Conservation (phyloP, 208 protist genomes). For the Leishmania gerbilli region DNA sequence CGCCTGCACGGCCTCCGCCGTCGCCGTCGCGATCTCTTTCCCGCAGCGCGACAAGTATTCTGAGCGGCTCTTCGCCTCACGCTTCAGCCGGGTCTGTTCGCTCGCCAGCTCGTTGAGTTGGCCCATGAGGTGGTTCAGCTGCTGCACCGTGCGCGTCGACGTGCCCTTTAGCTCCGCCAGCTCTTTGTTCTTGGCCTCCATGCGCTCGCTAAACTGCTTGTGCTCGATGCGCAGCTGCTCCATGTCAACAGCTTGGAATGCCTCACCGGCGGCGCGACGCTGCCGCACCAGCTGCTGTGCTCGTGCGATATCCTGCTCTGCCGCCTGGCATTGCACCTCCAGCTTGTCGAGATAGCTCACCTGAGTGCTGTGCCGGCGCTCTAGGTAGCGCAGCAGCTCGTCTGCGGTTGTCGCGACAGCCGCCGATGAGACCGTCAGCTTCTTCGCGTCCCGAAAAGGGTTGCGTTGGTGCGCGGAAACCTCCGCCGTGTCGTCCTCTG, state of each 20-base stretch:
- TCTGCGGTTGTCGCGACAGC: slow-evolving; percentile 60
- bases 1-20: slow-evolving; percentile 65
- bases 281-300: slow-evolving; percentile 87
- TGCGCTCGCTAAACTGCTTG: slow-evolving; percentile 94
- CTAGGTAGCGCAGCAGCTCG: slow-evolving; percentile 86
- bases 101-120: slow-evolving; percentile 80
- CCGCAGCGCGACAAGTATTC: slow-evolving; percentile 74
- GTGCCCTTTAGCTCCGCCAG: slow-evolving; percentile 94
- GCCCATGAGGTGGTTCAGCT: slow-evolving; percentile 90
- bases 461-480: background rate
- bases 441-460: slow-evolving; percentile 3
- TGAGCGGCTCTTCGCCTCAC: slow-evolving; percentile 82
- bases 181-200: slow-evolving; percentile 95
- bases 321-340: slow-evolving; percentile 69
- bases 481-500: slow-evolving; percentile 15
- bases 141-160: slow-evolving; percentile 93
- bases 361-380: slow-evolving; percentile 65
- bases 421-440: slow-evolving; percentile 9
- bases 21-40: slow-evolving; percentile 67
- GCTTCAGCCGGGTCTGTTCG: slow-evolving; percentile 84
- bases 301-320: slow-evolving; percentile 82
- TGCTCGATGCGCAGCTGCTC: slow-evolving; percentile 97
- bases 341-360: slow-evolving; percentile 89
- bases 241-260: slow-evolving; percentile 95
- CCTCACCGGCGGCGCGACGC: slow-evolving; percentile 90